Conservation (phyloP, 495 filamentous ascomycete genomes). For the Penicillium simplicissimum region DNA sequence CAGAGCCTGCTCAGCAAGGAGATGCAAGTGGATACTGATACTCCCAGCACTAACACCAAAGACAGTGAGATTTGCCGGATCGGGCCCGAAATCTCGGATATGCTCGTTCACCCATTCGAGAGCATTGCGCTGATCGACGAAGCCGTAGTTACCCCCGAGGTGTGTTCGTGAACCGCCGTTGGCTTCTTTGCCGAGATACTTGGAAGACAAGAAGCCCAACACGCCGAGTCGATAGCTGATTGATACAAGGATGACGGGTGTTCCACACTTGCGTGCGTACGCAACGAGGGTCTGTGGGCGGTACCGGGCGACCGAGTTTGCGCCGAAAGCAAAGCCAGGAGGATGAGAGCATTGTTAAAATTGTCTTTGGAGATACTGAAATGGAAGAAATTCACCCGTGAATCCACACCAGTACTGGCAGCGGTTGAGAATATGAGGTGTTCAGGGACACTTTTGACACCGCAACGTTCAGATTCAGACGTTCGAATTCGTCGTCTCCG, state of each 20-base stretch:
- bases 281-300: constrained; percentile 4
- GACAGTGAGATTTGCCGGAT: constrained; percentile 10
- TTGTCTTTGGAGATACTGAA: background rate
- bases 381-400: background rate
- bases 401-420: too few relatives aligned
- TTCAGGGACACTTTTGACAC: too few relatives aligned
- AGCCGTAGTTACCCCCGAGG: constrained; percentile 4
- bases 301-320: constrained; percentile 12
- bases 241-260: constrained; percentile 7
- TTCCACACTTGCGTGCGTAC: constrained; percentile 2
- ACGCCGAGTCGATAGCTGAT: constrained; percentile 12
- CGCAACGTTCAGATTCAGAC: too few relatives aligned
- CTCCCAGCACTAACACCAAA: constrained; percentile 14
- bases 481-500: too few relatives aligned
- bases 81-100: constrained; percentile 9
- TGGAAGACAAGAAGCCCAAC: constrained; percentile 8
- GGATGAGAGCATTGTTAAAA: background rate
- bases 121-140: constrained; percentile 12
- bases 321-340: constrained; percentile 11
- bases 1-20: constrained; percentile 7
- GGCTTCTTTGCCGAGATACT: constrained; percentile 3
- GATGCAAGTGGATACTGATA: constrained; percentile 10
- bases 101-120: constrained; percentile 16
- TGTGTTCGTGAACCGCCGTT: background rate
- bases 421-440: too few relatives aligned